Conservation (phyloP, 106 monocot genomes). For the Hemerocallis citrina region DNA sequence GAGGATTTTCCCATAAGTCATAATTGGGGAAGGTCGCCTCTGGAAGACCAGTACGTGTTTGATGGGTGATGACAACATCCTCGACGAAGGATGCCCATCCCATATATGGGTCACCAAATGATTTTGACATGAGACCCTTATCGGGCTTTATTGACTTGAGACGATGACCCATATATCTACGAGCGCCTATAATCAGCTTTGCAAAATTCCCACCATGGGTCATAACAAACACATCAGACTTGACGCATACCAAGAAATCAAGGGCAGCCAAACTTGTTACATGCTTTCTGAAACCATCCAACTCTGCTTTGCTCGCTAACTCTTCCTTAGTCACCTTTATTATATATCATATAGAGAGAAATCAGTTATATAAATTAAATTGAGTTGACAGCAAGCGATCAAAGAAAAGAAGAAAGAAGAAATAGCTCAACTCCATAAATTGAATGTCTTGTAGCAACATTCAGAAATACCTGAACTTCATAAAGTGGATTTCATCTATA, state of each 20-base stretch:
- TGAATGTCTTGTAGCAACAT: too few species aligned
- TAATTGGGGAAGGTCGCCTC: conserved; percentile 86
- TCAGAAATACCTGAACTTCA: too few species aligned
- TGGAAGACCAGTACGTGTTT: conserved; percentile 84
- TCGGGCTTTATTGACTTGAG: conserved; percentile 95
- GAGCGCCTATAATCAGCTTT: conserved; percentile 84
- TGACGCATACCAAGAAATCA: conserved; percentile 91
- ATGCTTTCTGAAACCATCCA: conserved; percentile 85
- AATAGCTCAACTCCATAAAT: too few species aligned
- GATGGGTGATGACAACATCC: conserved; percentile 79
- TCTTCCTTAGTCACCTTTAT: conserved; percentile 91
- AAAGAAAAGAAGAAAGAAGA: neutral
- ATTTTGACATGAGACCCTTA: conserved; percentile 93
- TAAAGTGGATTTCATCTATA: too few species aligned
- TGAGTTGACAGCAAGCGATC: neutral
- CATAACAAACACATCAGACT: conserved; percentile 97
- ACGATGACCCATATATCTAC: conserved; percentile 84
- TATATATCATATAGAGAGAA: neutral
- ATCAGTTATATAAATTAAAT: neutral
- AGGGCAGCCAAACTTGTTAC: conserved; percentile 91
- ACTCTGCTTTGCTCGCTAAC: conserved; percentile 78
- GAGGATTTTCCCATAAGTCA: conserved; percentile 92
- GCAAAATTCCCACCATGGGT: conserved; percentile 96
- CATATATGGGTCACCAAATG: conserved; percentile 93
- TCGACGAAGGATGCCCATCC: conserved; percentile 95